Base-by-base conservation (phyloP, 2,329 filamentous ascomycete species). In the Ophiostoma sp. region DNA sequence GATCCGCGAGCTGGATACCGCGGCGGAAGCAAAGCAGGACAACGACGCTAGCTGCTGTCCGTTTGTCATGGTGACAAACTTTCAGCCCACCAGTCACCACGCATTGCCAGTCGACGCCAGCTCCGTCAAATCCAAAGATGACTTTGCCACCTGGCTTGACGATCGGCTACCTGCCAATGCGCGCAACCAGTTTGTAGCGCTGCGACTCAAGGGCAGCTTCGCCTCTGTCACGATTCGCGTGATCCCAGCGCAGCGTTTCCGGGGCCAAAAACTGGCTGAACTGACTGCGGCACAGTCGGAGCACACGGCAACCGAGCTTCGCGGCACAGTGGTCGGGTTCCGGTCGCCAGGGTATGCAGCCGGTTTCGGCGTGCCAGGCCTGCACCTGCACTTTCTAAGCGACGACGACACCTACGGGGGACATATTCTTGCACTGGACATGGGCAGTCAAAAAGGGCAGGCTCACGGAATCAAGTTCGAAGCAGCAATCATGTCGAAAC, bases 361-460 rank as follows among this genome's bases (percentile, higher is more conserved):
- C 40, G 63, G 63, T n/a, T 47, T 64, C 5, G 63, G 63, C 41
- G 63, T 64, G 18, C 63, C 63, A 18, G 63, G 63, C 0, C 63
- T 64, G 63, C 63, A 64, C 40, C 63, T 64, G 18, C 63, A 64
- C 63, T 64, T 64, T 47, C 63, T 64, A 11, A 64, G 63, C 42
- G 63, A 64, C 18, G 63, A 64, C 63, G 42, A 18, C n/a, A 27
- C 27, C n/a, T 64, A 45, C 42, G 63, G 63, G 1, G 63, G 63
- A 5, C 63, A 64, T 41, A 45, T 64, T 36, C 63, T 64, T 1
- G 63, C 42, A 6, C 63, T 64, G 18, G 41, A 64, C 18, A 64
- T 47, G 63, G 40, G 8, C 8, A 12, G 16, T 8, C 9, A 42
- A 14, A 42, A 42, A 4, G 63, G 18, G 18, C 18, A 45, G 6